Conservation (phyloP, 495 filamentous ascomycete species). For the Bryoglossum gracile region DNA sequence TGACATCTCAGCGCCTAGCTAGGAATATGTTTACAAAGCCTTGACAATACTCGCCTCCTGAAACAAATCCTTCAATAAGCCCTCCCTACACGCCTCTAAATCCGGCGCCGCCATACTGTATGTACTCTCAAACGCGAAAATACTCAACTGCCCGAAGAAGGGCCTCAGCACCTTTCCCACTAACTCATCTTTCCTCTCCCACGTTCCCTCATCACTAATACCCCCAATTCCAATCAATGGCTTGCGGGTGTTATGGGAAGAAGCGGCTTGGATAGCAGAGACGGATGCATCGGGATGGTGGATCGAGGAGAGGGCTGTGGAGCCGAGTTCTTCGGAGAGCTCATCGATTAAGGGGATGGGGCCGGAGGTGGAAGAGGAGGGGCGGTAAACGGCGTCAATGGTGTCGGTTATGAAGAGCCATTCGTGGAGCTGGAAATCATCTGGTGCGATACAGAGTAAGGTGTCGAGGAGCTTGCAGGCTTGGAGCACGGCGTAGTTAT, state of each 20-base stretch:
- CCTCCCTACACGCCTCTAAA: constrained; percentile 56
- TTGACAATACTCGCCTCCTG: constrained; percentile 61
- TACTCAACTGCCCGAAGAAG: constrained; percentile 86
- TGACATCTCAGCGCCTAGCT: too few relatives aligned
- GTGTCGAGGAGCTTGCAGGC: constrained; percentile 88
- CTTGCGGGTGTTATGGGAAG: constrained; percentile 25
- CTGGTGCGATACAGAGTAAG: constrained; percentile 74
- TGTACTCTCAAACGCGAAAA: constrained; percentile 84
- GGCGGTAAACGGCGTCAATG: constrained; percentile 89
- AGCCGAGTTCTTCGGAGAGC: constrained; percentile 69
- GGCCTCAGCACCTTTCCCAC: constrained; percentile 71
- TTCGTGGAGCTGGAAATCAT: constrained; percentile 92
- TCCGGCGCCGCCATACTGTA: constrained; percentile 76
- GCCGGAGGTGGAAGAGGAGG: constrained; percentile 55
- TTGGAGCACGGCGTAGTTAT: constrained; percentile 67
- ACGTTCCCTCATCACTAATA: constrained; percentile 40
- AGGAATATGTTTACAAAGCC: constrained; percentile 33
- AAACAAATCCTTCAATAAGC: constrained; percentile 74
- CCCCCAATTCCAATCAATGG: constrained; percentile 43
- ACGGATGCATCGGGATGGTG: constrained; percentile 25
- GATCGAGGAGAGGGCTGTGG: constrained; percentile 25
- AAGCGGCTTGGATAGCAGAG: constrained; percentile 14
- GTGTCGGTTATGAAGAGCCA: constrained; percentile 98
- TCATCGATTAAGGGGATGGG: constrained; percentile 79
- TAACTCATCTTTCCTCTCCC: constrained; percentile 60